Conservation (phyloP, 2,329 filamentous ascomycete species). For the Monosporascus sp. region DNA sequence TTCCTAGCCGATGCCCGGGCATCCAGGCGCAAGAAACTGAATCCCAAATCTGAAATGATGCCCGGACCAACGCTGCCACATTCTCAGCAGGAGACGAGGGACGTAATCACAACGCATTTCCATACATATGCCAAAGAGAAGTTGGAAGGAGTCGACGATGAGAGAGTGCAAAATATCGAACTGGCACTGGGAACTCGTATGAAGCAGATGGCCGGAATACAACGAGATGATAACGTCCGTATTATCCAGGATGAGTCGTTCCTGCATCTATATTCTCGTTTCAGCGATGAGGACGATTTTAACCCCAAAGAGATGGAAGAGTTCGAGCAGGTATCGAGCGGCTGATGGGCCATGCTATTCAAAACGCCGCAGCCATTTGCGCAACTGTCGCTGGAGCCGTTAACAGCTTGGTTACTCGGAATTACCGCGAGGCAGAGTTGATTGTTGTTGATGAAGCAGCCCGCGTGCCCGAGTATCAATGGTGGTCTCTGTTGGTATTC, state of each 20-base stretch:
- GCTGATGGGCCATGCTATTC: neutral
- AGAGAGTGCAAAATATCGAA: neutral
- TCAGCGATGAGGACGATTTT: neutral
- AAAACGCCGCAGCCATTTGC: neutral
- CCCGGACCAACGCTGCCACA: neutral
- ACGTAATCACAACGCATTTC: neutral
- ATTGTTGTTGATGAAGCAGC: constrained; percentile 2
- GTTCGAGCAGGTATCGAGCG: neutral
- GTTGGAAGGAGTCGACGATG: neutral
- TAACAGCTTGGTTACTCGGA: neutral
- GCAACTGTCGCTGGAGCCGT: neutral
- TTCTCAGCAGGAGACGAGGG: neutral
- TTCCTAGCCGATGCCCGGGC: neutral
- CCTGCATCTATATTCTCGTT: neutral
- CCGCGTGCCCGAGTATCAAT: neutral
- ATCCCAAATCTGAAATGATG: neutral
- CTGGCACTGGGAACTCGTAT: neutral
- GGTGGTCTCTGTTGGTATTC: neutral
- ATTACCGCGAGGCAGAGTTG: neutral
- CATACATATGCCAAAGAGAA: neutral
- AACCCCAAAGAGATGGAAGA: neutral
- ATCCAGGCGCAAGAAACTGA: neutral
- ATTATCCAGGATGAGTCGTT: neutral
- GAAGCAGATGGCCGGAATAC: neutral
- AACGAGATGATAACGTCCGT: neutral